phyloP scores from a whole-genome alignment of 1,284 basidiomycete genomes.

The Taiwanofungus camphoratus region DNA sequence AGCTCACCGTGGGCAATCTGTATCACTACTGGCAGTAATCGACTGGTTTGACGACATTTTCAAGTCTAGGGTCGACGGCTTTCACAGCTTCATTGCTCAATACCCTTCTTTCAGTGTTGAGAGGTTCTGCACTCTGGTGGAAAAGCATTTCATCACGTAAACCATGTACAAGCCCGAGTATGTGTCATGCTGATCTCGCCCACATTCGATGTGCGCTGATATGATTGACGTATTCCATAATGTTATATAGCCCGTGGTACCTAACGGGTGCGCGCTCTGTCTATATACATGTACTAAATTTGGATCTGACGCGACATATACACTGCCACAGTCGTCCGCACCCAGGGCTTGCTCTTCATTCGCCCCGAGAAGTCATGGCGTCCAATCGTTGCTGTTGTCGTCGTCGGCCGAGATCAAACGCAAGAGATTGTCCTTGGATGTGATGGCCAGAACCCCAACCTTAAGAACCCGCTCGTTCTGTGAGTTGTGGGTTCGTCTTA shows the following conservation, averaged over 20 bases:
- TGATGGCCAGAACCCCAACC: slow-evolving; percentile 65
- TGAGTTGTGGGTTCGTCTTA: slow-evolving; percentile 27
- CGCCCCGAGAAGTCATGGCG: slow-evolving; percentile 44
- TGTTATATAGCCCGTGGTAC: background rate
- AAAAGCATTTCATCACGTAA: no score
- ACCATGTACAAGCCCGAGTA: no score
- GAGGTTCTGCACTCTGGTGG: no score
- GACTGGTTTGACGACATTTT: no score
- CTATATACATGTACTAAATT: background rate
- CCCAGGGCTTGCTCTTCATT: slow-evolving; percentile 27
- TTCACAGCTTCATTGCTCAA: no score
- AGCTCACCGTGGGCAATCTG: no score
- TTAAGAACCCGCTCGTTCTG: slow-evolving; percentile 48
- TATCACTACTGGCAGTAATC: no score
- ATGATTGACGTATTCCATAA: no score
- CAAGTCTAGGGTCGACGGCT: no score
- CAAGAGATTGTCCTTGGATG: slow-evolving; percentile 54
- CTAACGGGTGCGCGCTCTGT: background rate
- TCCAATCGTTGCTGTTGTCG: slow-evolving; percentile 49
- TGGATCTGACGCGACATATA: background rate
- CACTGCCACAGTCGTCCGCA: slow-evolving; percentile 24
- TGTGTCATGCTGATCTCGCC: no score
- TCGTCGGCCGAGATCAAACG: slow-evolving; percentile 40
- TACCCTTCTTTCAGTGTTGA: no score
- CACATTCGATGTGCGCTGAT: no score